A percentile compares a stretch with the other conserved stretches of the same genome.
Conservation (phyloP, 306 rosid genomes). For the Mimosa pudica region DNA sequence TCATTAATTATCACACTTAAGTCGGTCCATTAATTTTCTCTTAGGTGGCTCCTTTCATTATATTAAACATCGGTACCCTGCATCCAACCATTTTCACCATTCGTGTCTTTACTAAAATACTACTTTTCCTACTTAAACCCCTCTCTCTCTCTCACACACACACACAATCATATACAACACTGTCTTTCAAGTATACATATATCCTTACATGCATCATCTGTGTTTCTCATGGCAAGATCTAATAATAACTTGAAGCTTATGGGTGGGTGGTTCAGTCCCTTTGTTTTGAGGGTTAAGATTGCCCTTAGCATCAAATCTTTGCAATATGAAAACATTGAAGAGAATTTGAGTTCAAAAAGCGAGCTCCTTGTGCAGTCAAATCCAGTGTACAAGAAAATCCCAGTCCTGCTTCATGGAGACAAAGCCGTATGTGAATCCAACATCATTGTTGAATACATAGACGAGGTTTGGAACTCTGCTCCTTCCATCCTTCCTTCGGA, state of each 20-base stretch:
- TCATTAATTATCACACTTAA: too few species aligned
- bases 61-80: too few species aligned
- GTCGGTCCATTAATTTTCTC: too few species aligned
- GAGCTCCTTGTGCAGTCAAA: slow-evolving; percentile 46
- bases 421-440: slow-evolving; percentile 46
- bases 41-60: too few species aligned
- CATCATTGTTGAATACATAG: slow-evolving; percentile 43
- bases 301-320: slow-evolving; percentile 42
- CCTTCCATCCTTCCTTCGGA: slow-evolving; percentile 43
- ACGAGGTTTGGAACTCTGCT: slow-evolving; percentile 43
- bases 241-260: slow-evolving; percentile 38
- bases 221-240: slow-evolving; percentile 27
- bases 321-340: slow-evolving; percentile 22
- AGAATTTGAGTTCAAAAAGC: slow-evolving; percentile 43
- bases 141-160: too few species aligned
- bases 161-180: too few species aligned
- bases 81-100: too few species aligned
- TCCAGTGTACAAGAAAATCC: slow-evolving; percentile 48
- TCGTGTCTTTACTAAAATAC: too few species aligned
- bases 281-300: slow-evolving; percentile 16
- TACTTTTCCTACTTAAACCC: neutral
- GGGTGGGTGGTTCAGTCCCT: slow-evolving; percentile 40
- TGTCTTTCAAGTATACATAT: neutral
- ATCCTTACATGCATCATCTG: neutral
- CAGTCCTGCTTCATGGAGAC: slow-evolving; percentile 42